A percentile compares a stretch with the other conserved stretches of the same genome.
These are phyloP conservation scores for Aspergillus kassunensis DNA, from an alignment of 495 filamentous ascomycete species.

Conservation along the genomic window DNA sequence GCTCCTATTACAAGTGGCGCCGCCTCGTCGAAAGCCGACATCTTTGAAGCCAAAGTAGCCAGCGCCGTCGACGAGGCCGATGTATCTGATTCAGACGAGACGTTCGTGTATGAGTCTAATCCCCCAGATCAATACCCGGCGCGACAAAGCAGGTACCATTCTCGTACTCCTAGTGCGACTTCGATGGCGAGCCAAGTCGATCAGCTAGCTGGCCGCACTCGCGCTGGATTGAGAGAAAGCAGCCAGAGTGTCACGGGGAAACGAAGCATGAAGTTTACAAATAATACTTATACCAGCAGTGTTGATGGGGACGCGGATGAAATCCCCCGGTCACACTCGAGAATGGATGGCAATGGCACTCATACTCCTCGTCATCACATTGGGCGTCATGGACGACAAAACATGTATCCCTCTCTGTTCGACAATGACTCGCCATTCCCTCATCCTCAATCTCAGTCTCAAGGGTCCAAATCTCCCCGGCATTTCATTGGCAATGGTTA, in stretches of 20 bases:
- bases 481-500: conserved; percentile 44
- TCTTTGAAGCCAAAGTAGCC: conserved; percentile 95
- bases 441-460: conserved; percentile 41
- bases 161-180: conserved; percentile 89
- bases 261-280: conserved; percentile 98
- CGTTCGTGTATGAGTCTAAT: conserved; percentile 98
- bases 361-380: conserved; percentile 70
- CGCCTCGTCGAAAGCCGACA: conserved; percentile 95
- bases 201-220: conserved; percentile 59
- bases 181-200: conserved; percentile 82
- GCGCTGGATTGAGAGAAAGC: conserved; percentile 57
- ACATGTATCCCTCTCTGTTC: conserved; percentile 67
- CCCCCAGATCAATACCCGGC: conserved; percentile 74
- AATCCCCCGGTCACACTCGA: conserved; percentile 55
- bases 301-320: conserved; percentile 62
- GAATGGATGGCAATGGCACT: conserved; percentile 55
- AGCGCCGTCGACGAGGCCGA: conserved; percentile 90
- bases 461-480: conserved; percentile 55
- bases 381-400: conserved; percentile 65
- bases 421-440: conserved; percentile 71
- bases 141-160: conserved; percentile 81
- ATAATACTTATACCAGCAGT: conserved; percentile 63
- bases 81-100: conserved; percentile 95
- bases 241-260: conserved; percentile 71
- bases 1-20: conserved; percentile 42